Evolutionary conservation across 108 stramenopile genomes (phyloP), one percentile per base, ranked within the genome.

Genomic region (Bacterosira constricta): DNA sequence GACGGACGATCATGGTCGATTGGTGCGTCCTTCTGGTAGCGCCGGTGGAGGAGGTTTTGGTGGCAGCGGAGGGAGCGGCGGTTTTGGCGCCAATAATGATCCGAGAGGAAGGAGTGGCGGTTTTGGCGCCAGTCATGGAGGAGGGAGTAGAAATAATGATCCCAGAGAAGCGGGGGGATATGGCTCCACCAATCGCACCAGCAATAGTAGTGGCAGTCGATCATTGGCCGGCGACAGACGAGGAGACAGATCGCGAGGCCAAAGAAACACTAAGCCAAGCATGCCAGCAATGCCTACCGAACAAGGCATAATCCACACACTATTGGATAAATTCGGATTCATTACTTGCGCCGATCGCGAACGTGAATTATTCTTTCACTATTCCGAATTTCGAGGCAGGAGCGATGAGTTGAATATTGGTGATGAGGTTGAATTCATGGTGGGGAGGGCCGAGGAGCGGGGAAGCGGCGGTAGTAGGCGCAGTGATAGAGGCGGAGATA

Each of bases 261-360:
- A 42, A n/a, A 42, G 41, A n/a, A 42, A 6, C 41, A n/a, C 12
- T 9, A 11, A 6, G 1, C 9, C 12, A 42, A n/a, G 2, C 3
- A 12, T 42, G 17, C 41, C 12, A 9, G 10, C 12, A 42, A n/a
- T 86, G 47, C 89, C 89, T 1, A n/a, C 77, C 21, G 90, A 90
- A 68, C 86, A 88, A 51, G 90, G 90, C 11, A 56, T 75, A 10
- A 79, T 91, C 46, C 85, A 85, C 62, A 64, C 70, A 15, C 71
- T 92, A 20, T 67, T 78, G 13, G 91, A 92, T 31, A 70, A 75
- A 44, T 92, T 89, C 73, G 91, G 91, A 23, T 92, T 92, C 51
- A 92, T 92, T 42, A 75, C 83, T 44, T 92, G 88, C 56, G 91
- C 91, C 50, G 83, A 87, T 70, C 91, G 91, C n/a, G 82, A 81